These are phyloP conservation scores for Hamigera avellanea DNA, from an alignment of 495 filamentous ascomycete genomes.

Conservation along the genomic window DNA sequence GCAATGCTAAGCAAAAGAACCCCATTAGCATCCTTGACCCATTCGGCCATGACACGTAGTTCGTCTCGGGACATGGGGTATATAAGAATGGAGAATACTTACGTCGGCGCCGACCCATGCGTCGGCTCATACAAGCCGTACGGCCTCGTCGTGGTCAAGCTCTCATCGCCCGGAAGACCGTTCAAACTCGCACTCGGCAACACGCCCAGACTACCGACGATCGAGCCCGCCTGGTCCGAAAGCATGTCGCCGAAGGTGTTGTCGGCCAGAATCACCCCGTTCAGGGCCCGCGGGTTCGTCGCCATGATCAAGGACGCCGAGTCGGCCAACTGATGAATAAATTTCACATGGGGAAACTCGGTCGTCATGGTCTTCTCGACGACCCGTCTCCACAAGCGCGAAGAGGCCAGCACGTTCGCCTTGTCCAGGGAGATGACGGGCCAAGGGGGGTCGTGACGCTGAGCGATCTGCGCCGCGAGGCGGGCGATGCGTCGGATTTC, in stretches of 20 bases:
- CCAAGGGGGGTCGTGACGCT: slow-evolving; percentile 31
- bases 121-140: slow-evolving; percentile 33
- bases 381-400: slow-evolving; percentile 37
- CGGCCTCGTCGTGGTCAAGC: slow-evolving; percentile 16
- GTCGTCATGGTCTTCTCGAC: slow-evolving; percentile 30
- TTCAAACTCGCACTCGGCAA: slow-evolving; percentile 38
- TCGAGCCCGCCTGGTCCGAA: slow-evolving; percentile 37
- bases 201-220: slow-evolving; percentile 37
- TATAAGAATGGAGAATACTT: slow-evolving; percentile 6
- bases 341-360: slow-evolving; percentile 36
- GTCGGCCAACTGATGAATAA: slow-evolving; percentile 38
- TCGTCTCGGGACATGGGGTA: not conserved
- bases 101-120: slow-evolving; percentile 31
- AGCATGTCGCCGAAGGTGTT: slow-evolving; percentile 44
- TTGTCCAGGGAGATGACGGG: slow-evolving; percentile 38
- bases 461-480: slow-evolving; percentile 33
- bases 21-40: no score
- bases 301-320: slow-evolving; percentile 38
- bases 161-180: slow-evolving; percentile 27
- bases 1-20: slow-evolving; percentile 25
- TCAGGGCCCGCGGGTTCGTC: slow-evolving; percentile 34
- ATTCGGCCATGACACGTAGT: no score
- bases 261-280: slow-evolving; percentile 38
- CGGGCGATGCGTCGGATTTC: slow-evolving; percentile 39
- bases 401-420: slow-evolving; percentile 39